Percentiles rank a stretch among this genome's conserved stretches.
phyloP scores from a whole-genome alignment of 768 basidiomycete species.

The Russula lepida region DNA sequence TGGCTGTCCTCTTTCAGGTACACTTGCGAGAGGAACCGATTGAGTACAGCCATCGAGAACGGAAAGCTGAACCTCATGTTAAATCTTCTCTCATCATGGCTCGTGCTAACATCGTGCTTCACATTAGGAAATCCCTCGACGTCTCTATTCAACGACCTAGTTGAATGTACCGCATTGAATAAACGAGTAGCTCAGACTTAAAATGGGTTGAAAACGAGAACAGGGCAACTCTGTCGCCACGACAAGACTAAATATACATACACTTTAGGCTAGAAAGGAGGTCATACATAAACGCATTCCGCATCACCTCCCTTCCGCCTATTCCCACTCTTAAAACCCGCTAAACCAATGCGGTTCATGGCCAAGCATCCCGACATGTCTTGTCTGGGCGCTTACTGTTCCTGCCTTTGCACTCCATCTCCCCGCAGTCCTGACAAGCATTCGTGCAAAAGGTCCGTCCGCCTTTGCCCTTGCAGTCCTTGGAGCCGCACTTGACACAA shows the following conservation, averaged over 20 bases:
- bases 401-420: constrained; percentile 66
- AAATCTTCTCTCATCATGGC: neutral
- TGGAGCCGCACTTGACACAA: constrained; percentile 75
- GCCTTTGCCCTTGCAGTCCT: constrained; percentile 78
- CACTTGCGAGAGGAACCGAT: constrained; percentile 12
- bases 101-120: neutral
- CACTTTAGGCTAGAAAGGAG: neutral
- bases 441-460: constrained; percentile 66
- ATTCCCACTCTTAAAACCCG: neutral
- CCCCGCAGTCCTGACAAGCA: constrained; percentile 77
- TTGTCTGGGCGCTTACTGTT: constrained; percentile 74
- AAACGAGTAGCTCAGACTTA: neutral
- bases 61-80: constrained; percentile 8
- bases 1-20: constrained; percentile 11
- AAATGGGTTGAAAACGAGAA: neutral
- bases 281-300: neutral
- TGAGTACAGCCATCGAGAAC: constrained; percentile 7
- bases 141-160: neutral
- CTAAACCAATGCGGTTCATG: constrained; percentile 2
- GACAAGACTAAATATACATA: neutral
- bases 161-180: neutral
- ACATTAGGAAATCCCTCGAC: neutral
- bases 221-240: neutral
- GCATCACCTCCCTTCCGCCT: neutral
- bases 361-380: constrained; percentile 54